phyloP scores from a whole-genome alignment of 2,329 filamentous ascomycete species.

The Thermoascus crustaceus region DNA sequence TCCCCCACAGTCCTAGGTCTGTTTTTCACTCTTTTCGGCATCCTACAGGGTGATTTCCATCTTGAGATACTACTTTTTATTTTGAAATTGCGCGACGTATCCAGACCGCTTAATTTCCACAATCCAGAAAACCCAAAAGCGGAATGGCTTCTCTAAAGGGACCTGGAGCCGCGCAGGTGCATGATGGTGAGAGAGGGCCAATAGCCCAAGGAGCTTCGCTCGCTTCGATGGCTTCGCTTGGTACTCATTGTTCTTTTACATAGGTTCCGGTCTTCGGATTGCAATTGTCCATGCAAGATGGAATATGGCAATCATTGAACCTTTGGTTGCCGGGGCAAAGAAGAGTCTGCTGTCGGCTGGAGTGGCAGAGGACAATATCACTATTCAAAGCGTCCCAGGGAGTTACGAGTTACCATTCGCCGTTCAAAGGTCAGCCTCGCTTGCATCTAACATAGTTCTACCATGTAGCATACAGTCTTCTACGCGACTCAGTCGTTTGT shows the following conservation, averaged over 20 bases:
- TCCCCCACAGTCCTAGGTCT: too few species aligned
- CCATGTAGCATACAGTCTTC: too few species aligned
- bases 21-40: too few species aligned
- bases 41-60: too few species aligned
- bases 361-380: slow-evolving; percentile 80
- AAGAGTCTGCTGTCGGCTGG: slow-evolving; percentile 69
- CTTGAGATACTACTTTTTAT: too few species aligned
- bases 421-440: slow-evolving; percentile 60
- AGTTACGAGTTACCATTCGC: slow-evolving; percentile 92
- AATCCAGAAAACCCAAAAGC: slow-evolving; percentile 16
- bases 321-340: slow-evolving; percentile 72
- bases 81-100: too few species aligned
- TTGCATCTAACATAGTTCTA: too few species aligned
- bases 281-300: slow-evolving; percentile 94
- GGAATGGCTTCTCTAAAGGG: slow-evolving; percentile 56
- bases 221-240: neutral
- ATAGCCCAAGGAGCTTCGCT: neutral
- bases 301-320: slow-evolving; percentile 82
- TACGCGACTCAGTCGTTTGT: too few species aligned
- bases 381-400: slow-evolving; percentile 81
- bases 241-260: slow-evolving; percentile 1
- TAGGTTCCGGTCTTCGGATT: slow-evolving; percentile 68
- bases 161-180: slow-evolving; percentile 49
- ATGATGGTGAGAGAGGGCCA: slow-evolving; percentile 47
- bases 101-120: slow-evolving; percentile 4